Evolutionary conservation across 257 asterid genomes (phyloP).

Genomic region (Solanum chilense): DNA sequence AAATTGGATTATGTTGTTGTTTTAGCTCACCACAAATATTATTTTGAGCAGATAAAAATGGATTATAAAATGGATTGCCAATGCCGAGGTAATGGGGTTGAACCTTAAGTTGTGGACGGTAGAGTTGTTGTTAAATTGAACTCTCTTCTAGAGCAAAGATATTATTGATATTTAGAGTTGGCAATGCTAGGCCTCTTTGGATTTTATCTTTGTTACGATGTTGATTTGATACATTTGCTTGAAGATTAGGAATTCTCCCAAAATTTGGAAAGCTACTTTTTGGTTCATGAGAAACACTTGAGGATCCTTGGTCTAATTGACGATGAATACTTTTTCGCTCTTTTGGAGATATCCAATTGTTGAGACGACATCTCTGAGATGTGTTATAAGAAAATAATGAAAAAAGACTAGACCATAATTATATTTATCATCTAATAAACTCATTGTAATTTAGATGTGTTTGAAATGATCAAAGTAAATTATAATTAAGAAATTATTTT

Average conservation of each 20-base stretch:
- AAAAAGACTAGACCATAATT: background rate
- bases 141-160: background rate
- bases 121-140: background rate
- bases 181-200: background rate
- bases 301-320: no score
- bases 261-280: background rate
- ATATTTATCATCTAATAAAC: background rate
- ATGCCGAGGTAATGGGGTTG: background rate
- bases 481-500: background rate
- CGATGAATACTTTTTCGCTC: background rate
- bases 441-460: background rate
- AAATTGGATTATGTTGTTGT: background rate
- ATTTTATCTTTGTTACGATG: background rate
- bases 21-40: background rate
- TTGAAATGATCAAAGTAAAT: background rate
- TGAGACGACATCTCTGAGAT: conserved; percentile 19
- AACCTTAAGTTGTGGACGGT: background rate
- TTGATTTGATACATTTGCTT: background rate
- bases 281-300: background rate
- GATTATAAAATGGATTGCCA: background rate
- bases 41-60: background rate
- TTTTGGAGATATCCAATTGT: conserved; percentile 10
- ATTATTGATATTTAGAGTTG: background rate
- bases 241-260: conserved; percentile 12
- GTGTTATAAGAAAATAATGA: background rate